Percentiles rank a stretch among this genome's conserved stretches.
These are phyloP conservation scores for Trichoderma harzianum DNA, from an alignment of 2,329 filamentous ascomycete species.

Conservation along the genomic window DNA sequence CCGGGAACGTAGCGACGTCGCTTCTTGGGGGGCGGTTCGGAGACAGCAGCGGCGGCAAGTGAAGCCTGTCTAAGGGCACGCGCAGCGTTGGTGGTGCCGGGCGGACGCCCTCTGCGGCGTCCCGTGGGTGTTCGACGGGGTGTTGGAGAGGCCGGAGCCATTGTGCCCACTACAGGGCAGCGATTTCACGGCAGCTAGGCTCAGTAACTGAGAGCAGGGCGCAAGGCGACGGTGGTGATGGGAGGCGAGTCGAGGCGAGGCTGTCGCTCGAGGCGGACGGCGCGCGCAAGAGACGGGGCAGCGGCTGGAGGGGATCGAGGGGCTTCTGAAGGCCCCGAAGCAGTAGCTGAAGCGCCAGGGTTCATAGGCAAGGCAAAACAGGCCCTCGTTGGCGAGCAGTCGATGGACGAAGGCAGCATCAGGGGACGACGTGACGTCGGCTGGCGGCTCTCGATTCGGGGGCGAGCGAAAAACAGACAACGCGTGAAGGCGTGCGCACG, in stretches of 20 bases:
- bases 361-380: constrained; percentile 23
- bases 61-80: constrained; percentile 39
- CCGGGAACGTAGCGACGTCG: constrained; percentile 78
- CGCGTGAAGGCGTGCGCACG: constrained; percentile 38
- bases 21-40: constrained; percentile 67
- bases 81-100: constrained; percentile 41
- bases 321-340: constrained; percentile 24
- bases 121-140: constrained; percentile 42
- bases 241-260: not conserved
- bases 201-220: not conserved
- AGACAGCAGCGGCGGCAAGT: constrained; percentile 33
- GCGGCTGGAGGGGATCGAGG: constrained; percentile 27
- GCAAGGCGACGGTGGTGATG: constrained; percentile 6
- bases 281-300: constrained; percentile 32
- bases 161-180: constrained; percentile 17
- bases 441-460: constrained; percentile 28
- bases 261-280: constrained; percentile 18
- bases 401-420: constrained; percentile 30
- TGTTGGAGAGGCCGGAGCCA: constrained; percentile 37
- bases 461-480: constrained; percentile 39
- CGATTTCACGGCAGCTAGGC: not conserved
- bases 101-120: constrained; percentile 47
- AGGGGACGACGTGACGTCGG: constrained; percentile 36
- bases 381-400: constrained; percentile 26
- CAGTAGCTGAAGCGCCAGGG: constrained; percentile 17